Base-by-base conservation (phyloP, 192 early-diverging fungal species). In the Linnemannia exigua region DNA sequence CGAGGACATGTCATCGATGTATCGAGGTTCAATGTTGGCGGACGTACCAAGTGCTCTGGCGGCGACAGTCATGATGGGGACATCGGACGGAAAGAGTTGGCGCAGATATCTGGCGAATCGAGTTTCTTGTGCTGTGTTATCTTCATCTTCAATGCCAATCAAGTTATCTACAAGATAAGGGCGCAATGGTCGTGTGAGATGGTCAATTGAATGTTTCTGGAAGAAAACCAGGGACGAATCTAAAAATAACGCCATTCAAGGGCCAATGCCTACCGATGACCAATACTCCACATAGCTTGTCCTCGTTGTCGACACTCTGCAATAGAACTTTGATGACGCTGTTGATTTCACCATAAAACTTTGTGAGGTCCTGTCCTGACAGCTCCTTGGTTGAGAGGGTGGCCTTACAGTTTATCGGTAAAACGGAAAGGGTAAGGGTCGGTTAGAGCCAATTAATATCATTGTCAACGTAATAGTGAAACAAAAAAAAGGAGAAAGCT, bases 51-150 rank as follows among this genome's bases (percentile, higher is more conserved):
- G 80, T 11, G 95, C 94, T 74, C 91, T 92, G 5, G 96, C 88
- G 16, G 95, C 95, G 33, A 95, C 89, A 22, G 93, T 88, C 81
- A 95, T 95, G 16, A 94, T 93, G 51, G 93, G 92, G 9, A 92
- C 92, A 80, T 86, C 84, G 54, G 81, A 84, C 85, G 95, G 95
- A n/a, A 96, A 88, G 22, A 96, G 92, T 44, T 92, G 91, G 12
- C 93, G 90, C 51, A 97, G 88, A 77, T 96, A 97, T 73, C 95
- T 97, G n/a, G 94, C 92, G 75, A 95, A 96, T 51, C 95, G 91
- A 14, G 93, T 95, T 20, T 92, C 89, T 84, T 95, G 93, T 50
- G 91, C 92, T 15, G 94, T 92, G 81, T 96, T 96, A 58, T 95
- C 94, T 81, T 96, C 94, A 84, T 92, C 89, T 74, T 96, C 95